A percentile compares a stretch with the other conserved stretches of the same genome.
Evolutionary conservation across 495 filamentous ascomycete genomes (phyloP).

Genomic region (Antarctomyces pellizariae): DNA sequence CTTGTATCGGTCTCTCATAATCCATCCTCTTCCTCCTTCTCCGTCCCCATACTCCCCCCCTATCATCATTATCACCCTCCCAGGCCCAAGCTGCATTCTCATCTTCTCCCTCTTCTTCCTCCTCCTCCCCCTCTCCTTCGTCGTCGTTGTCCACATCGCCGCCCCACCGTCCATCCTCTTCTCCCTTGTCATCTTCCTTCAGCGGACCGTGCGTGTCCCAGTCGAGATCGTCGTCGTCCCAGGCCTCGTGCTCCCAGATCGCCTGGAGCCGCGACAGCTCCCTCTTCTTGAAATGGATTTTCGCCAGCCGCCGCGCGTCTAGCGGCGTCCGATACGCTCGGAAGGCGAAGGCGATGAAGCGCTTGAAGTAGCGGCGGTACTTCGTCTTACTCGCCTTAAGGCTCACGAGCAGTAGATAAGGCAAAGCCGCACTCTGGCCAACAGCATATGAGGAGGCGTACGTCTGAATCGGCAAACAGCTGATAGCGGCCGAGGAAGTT

Average conservation of each 20-base stretch:
- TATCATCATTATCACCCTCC: constrained; percentile 2
- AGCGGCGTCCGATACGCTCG: constrained; percentile 1
- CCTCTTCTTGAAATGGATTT: constrained; percentile 1
- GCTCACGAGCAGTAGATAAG: constrained; percentile 2
- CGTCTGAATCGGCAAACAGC: constrained; percentile 1
- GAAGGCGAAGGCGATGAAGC: constrained; percentile 1
- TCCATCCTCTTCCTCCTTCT: background rate
- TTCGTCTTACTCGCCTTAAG: constrained; percentile 2
- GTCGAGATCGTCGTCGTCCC: constrained; percentile 2
- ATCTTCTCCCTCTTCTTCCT: background rate
- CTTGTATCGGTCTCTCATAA: background rate
- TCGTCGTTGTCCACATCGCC: background rate
- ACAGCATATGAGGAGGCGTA: constrained; percentile 4
- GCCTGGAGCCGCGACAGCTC: background rate
- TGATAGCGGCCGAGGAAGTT: no score
- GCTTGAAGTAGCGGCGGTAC: constrained; percentile 4
- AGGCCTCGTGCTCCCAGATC: background rate
- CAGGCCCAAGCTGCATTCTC: background rate
- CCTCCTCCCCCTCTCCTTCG: constrained; percentile 1
- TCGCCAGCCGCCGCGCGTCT: background rate
- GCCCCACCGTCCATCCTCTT: background rate
- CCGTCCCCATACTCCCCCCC: background rate
- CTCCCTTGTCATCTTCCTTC: constrained; percentile 1
- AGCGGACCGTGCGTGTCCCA: no score
- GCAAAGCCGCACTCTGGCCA: constrained; percentile 3